Percentiles rank a stretch among this genome's conserved stretches.
Conservation (phyloP, 2,329 filamentous ascomycete genomes). For the Alternaria novae-zelandiae region DNA sequence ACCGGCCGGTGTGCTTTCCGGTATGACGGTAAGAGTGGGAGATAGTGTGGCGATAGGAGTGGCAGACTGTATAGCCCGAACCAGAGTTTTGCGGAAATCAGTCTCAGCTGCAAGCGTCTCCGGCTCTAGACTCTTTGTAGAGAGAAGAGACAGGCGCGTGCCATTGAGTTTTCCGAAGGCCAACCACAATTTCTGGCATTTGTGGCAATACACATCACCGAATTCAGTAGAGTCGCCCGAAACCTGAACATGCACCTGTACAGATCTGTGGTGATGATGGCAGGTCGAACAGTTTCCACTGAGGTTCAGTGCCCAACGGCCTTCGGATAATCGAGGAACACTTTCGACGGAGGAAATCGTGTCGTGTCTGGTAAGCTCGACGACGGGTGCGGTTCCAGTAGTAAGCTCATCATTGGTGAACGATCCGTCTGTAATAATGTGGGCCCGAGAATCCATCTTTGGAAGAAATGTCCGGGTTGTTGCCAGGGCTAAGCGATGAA, state of each 20-base stretch:
- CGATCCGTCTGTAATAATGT: neutral
- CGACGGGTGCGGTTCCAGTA: neutral
- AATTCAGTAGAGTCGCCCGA: slow-evolving; percentile 15
- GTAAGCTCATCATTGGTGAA: neutral
- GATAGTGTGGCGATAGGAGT: slow-evolving; percentile 24
- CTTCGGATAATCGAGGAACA: slow-evolving; percentile 20
- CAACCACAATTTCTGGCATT: slow-evolving; percentile 32
- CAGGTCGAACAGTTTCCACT: slow-evolving; percentile 39
- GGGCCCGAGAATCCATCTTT: slow-evolving; percentile 11
- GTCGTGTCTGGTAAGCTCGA: slow-evolving; percentile 15
- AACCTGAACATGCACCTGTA: slow-evolving; percentile 25
- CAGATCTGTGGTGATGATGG: slow-evolving; percentile 34
- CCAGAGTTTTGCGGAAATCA: slow-evolving; percentile 22
- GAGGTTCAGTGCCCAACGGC: slow-evolving; percentile 28
- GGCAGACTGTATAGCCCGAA: slow-evolving; percentile 29
- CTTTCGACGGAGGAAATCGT: slow-evolving; percentile 28
- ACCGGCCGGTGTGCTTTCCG: slow-evolving; percentile 17
- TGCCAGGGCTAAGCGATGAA: slow-evolving; percentile 2
- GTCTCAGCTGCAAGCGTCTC: slow-evolving; percentile 23
- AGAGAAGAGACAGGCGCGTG: slow-evolving; percentile 35
- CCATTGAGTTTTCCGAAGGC: slow-evolving; percentile 30
- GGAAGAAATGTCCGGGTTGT: neutral
- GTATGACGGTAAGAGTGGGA: slow-evolving; percentile 20
- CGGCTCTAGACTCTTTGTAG: slow-evolving; percentile 23
- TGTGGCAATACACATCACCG: slow-evolving; percentile 30